These are phyloP conservation scores for Phytophthora palmivora DNA, from an alignment of 352 stramenopile genomes.

Conservation along the genomic window DNA sequence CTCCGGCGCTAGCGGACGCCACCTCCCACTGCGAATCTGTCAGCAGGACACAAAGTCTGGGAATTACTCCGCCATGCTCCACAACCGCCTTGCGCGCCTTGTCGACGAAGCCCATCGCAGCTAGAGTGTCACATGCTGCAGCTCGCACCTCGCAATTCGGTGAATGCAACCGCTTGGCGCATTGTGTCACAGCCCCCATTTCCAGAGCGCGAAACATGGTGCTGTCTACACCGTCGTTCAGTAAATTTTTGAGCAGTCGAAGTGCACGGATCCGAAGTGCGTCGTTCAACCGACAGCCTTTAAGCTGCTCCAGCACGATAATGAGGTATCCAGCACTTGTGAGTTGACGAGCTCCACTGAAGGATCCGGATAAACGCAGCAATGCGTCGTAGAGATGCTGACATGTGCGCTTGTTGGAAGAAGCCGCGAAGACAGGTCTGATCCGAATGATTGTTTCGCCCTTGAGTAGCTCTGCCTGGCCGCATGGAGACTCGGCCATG, in stretches of 20 bases:
- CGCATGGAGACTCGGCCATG: conserved; percentile 52
- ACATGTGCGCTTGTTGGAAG: conserved; percentile 37
- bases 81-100: conserved; percentile 65
- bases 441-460: conserved; percentile 48
- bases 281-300: conserved; percentile 32
- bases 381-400: conserved; percentile 63
- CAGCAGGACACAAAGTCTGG: conserved; percentile 65
- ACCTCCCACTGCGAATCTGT: conserved; percentile 66
- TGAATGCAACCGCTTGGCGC: conserved; percentile 54
- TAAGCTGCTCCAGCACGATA: conserved; percentile 60
- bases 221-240: conserved; percentile 68
- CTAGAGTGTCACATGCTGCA: conserved; percentile 63
- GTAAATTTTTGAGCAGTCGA: conserved; percentile 63
- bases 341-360: conserved; percentile 58
- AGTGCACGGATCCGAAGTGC: conserved; percentile 57
- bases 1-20: conserved; percentile 52
- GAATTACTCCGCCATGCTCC: conserved; percentile 54
- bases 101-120: conserved; percentile 62
- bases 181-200: conserved; percentile 53
- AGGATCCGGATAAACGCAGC: conserved; percentile 47
- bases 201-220: conserved; percentile 66
- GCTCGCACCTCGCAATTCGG: conserved; percentile 44
- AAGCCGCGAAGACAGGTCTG: conserved; percentile 50
- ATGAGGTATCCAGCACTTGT: conserved; percentile 55
- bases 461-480: conserved; percentile 48